Percentiles rank a stretch among this genome's conserved stretches.
Evolutionary conservation across 768 basidiomycete species (phyloP).

Genomic region (Lanmaoa rubissima): DNA sequence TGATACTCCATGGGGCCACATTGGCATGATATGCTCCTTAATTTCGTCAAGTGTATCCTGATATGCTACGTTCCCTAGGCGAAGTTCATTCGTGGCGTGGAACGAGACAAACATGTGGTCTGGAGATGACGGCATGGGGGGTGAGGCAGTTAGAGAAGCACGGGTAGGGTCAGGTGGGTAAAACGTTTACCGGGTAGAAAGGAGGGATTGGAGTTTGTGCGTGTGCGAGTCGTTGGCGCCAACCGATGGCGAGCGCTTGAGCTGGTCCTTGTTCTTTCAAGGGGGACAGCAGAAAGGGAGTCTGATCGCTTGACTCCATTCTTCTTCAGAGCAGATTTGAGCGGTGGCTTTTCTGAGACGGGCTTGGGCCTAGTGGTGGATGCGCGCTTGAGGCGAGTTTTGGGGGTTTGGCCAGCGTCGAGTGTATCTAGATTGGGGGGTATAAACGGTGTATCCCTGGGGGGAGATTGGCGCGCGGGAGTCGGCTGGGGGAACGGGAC

Average conservation of each 20-base stretch:
- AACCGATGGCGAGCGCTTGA: slow-evolving; percentile 36
- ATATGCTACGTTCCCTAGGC: slow-evolving; percentile 42
- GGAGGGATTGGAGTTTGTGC: slow-evolving; percentile 37
- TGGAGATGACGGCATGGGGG: slow-evolving; percentile 31
- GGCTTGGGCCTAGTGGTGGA: slow-evolving; percentile 26
- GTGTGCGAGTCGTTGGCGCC: slow-evolving; percentile 33
- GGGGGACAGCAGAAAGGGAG: slow-evolving; percentile 24
- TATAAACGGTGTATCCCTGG: slow-evolving; percentile 23
- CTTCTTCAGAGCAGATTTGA: slow-evolving; percentile 63
- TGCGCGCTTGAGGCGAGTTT: slow-evolving; percentile 37
- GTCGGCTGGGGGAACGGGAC: slow-evolving; percentile 28
- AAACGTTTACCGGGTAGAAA: slow-evolving; percentile 30
- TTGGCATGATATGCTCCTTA: slow-evolving; percentile 50
- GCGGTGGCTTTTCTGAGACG: slow-evolving; percentile 33
- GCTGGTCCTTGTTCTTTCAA: slow-evolving; percentile 42
- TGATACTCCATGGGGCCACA: slow-evolving; percentile 68
- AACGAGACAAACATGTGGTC: slow-evolving; percentile 76
- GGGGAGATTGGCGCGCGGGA: slow-evolving; percentile 18
- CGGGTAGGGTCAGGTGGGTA: background rate
- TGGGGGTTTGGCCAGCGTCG: slow-evolving; percentile 23
- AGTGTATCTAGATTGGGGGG: slow-evolving; percentile 24
- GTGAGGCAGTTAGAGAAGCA: slow-evolving; percentile 22
- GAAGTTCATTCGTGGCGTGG: slow-evolving; percentile 61
- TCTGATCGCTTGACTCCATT: slow-evolving; percentile 27
- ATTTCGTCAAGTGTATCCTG: slow-evolving; percentile 62